phyloP scores from a whole-genome alignment of 1,139 yeast species.

The Schizosaccharomyces versatilis region DNA sequence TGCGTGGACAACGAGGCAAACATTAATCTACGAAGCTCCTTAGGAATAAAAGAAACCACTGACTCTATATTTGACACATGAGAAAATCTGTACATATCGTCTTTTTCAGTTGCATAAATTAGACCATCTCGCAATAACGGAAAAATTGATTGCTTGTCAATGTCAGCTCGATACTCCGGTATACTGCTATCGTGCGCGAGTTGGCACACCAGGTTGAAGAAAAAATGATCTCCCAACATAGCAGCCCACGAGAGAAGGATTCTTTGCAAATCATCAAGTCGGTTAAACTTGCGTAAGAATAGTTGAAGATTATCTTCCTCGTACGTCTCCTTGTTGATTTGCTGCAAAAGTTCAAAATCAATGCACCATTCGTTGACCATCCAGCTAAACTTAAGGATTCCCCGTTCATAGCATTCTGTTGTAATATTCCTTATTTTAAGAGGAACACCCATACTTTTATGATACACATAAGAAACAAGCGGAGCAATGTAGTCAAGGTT shows the following conservation, averaged over 20 bases:
- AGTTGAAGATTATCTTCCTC: background rate
- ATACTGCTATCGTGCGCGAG: background rate
- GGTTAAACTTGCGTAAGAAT: background rate
- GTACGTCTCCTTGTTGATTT: background rate
- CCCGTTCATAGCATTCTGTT: background rate
- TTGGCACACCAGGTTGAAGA: background rate
- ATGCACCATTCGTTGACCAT: background rate
- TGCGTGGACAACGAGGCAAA: background rate
- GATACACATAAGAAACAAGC: background rate
- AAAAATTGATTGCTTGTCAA: background rate
- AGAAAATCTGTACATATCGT: background rate
- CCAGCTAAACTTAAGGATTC: background rate
- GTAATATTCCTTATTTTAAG: background rate
- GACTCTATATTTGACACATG: background rate
- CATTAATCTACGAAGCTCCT: background rate
- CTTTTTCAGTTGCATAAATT: background rate
- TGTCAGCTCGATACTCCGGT: background rate
- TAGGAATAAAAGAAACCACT: background rate
- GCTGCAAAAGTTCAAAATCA: background rate
- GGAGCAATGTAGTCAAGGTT: background rate
- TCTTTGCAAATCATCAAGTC: background rate
- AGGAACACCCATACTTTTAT: background rate
- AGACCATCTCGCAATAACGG: background rate
- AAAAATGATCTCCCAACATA: background rate
- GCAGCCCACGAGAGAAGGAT: background rate